A percentile compares a stretch with the other conserved stretches of the same genome.
phyloP scores from a whole-genome alignment of 1,284 basidiomycete species.

The Schizophyllum amplum region DNA sequence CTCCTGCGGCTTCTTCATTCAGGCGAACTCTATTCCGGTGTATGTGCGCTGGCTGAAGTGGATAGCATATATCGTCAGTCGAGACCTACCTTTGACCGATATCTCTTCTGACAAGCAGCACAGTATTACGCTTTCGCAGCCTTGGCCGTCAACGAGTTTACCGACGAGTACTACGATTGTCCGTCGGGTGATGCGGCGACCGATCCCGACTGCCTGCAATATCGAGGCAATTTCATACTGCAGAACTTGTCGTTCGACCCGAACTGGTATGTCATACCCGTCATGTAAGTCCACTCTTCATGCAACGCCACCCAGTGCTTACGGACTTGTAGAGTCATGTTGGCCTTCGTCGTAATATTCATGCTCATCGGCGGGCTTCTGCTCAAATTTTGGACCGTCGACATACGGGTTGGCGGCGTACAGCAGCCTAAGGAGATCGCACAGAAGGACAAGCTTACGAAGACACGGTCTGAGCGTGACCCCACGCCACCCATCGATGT shows the following conservation, averaged over 20 bases:
- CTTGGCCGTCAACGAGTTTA: conserved; percentile 11
- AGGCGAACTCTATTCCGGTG: conserved; percentile 25
- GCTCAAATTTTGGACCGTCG: conserved; percentile 5
- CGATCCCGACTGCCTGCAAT: conserved; percentile 10
- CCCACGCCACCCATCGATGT: conserved; percentile 3
- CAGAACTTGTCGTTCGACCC: conserved; percentile 7
- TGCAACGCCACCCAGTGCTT: not conserved
- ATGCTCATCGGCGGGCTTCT: conserved; percentile 9
- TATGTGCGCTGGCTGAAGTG: conserved; percentile 34
- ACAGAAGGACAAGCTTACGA: not conserved
- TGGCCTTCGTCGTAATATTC: conserved; percentile 25
- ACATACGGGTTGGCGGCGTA: conserved; percentile 3
- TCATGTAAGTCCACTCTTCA: conserved; percentile 20
- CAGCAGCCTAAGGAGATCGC: conserved; percentile 1
- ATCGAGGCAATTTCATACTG: conserved; percentile 11
- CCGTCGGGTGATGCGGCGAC: conserved; percentile 8
- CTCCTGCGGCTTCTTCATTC: conserved; percentile 22
- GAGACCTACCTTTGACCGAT: not conserved
- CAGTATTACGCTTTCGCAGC: conserved; percentile 15
- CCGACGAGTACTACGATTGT: conserved; percentile 11
- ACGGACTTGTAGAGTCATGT: not conserved
- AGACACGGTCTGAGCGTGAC: not conserved
- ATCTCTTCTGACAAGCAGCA: not conserved
- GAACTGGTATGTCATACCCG: conserved; percentile 6
- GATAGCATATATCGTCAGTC: conserved; percentile 12